Percentiles rank a stretch among this genome's conserved stretches.
Conservation (phyloP, 2,329 filamentous ascomycete genomes). For the Parascedosporium putredinis region DNA sequence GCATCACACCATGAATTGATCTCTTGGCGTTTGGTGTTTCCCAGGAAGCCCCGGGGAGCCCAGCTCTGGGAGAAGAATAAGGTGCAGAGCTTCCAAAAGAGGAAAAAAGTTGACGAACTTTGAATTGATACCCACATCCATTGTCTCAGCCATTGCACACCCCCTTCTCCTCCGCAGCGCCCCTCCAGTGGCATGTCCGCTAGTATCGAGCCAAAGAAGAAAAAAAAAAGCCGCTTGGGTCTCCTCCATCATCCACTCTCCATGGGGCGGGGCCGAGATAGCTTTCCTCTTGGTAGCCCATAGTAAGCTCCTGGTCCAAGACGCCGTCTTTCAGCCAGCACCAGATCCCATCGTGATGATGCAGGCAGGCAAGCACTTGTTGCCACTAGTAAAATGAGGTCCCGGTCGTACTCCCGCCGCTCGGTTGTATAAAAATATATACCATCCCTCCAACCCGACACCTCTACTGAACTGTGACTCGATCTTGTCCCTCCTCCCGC, state of each 20-base stretch:
- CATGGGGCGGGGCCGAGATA: too few relatives aligned
- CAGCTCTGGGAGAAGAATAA: background rate
- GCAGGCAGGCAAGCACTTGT: background rate
- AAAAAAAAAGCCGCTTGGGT: too few relatives aligned
- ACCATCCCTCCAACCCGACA: background rate
- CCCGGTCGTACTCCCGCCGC: too few relatives aligned
- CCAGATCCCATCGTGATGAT: slow-evolving; percentile 2
- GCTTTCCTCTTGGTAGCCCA: background rate
- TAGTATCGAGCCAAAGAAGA: background rate
- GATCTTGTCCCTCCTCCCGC: background rate
- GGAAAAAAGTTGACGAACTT: too few relatives aligned
- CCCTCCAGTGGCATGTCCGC: too few relatives aligned
- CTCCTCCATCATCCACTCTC: background rate
- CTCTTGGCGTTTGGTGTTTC: background rate
- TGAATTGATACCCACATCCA: too few relatives aligned
- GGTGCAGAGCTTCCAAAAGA: too few relatives aligned
- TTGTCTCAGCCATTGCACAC: background rate
- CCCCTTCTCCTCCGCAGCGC: background rate
- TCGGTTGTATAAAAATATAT: slow-evolving; percentile 1
- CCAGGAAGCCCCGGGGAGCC: too few relatives aligned
- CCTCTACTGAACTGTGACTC: background rate
- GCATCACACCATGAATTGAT: background rate
- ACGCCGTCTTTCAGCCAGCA: background rate
- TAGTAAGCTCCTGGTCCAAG: background rate
- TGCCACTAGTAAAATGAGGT: background rate